Base-by-base conservation (phyloP, 164 flowering plant genomes). In the Sedum album region DNA sequence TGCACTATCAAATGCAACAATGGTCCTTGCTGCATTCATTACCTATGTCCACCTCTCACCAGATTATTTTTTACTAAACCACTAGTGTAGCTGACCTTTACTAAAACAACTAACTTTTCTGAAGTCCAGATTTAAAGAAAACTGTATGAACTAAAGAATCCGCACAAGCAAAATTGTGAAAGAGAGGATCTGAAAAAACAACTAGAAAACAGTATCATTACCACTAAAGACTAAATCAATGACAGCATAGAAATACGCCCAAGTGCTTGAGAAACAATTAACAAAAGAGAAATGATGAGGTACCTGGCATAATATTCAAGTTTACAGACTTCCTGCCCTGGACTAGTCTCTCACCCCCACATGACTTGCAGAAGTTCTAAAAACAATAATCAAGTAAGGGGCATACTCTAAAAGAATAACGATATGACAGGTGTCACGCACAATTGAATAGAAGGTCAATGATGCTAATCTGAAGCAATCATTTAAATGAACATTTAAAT, bases 241-340 rank as follows among this genome's bases (percentile, higher is more conserved):
- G n/a, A n/a, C n/a, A n/a, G n/a, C n/a, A n/a, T n/a, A n/a, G n/a
- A n/a, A n/a, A n/a, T n/a, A n/a, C n/a, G n/a, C n/a, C n/a, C n/a
- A n/a, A n/a, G n/a, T n/a, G n/a, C n/a, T n/a, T n/a, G n/a, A n/a
- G n/a, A n/a, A n/a, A n/a, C n/a, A n/a, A n/a, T n/a, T n/a, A 9
- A 51, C 7, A 21, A 4, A 0, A 13, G 21, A 51, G 0, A n/a
- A 7, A 23, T 20, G 28, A 6, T 55, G 14, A 8, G 31, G 13
- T 74, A 91, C 98, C 98, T 73, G 98, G 79, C 75, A 76, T 67
- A n/a, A 94, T 79, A 77, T 89, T 82, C 73, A 94, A 33, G 68
- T 80, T 90, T 39, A 88, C 88, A 15, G 96, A 55, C 74, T 94
- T 94, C 25, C 82, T 69, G 75, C 94, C 94, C 74, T 68, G 78